Conservation (phyloP, 352 stramenopile species). For the Pythium folliculosum region DNA sequence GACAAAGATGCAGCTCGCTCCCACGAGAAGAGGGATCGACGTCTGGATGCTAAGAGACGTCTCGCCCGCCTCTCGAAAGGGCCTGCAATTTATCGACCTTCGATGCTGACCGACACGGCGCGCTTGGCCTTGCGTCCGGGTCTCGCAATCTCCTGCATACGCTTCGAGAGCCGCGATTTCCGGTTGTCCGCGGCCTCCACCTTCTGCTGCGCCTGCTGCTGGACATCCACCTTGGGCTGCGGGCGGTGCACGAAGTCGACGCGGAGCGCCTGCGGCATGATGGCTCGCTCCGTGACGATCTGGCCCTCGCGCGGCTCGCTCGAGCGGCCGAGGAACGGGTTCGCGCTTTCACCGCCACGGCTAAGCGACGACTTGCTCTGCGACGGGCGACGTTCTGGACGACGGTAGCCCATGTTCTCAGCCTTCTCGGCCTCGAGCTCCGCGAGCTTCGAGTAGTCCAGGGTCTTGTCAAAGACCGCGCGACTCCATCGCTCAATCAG, state of each 20-base stretch:
- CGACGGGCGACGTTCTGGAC: constrained; percentile 38
- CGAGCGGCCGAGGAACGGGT: constrained; percentile 51
- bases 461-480: constrained; percentile 87
- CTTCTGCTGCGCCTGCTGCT: constrained; percentile 59
- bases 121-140: constrained; percentile 80
- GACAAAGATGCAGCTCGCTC: too few relatives aligned
- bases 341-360: constrained; percentile 34
- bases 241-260: constrained; percentile 86
- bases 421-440: constrained; percentile 87
- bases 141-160: constrained; percentile 84
- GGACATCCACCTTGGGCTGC: constrained; percentile 79
- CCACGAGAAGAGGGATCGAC: not conserved
- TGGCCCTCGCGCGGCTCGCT: constrained; percentile 33
- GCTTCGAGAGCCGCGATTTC: constrained; percentile 82
- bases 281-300: constrained; percentile 61
- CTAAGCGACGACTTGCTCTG: constrained; percentile 17
- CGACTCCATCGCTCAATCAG: constrained; percentile 88
- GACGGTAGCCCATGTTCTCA: constrained; percentile 73
- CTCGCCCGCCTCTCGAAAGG: not conserved
- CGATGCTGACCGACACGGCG: constrained; percentile 74
- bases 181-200: constrained; percentile 63
- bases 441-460: constrained; percentile 85
- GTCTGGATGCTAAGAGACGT: not conserved
- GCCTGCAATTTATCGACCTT: constrained; percentile 59
- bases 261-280: constrained; percentile 70